phyloP scores from a whole-genome alignment of 257 asterid genomes.

The Solanum bulbocastanum region DNA sequence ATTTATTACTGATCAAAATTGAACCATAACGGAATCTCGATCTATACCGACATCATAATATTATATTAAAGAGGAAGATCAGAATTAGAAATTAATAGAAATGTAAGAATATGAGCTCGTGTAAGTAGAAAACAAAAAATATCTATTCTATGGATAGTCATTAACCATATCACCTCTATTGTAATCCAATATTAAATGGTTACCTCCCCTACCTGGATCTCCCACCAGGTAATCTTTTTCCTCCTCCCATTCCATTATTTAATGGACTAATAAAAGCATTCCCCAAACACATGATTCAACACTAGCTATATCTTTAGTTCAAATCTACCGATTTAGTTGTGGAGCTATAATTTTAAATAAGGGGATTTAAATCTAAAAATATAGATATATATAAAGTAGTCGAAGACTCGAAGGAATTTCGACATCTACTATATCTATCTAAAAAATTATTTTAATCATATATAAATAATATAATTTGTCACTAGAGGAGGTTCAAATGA shows the following conservation, averaged over 20 bases:
- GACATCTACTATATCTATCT: rapidly evolving
- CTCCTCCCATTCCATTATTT: neutral
- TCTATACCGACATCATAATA: no score
- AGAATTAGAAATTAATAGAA: no score
- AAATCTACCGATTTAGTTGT: neutral
- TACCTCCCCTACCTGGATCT: neutral
- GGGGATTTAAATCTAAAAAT: rapidly evolving
- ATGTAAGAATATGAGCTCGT: no score
- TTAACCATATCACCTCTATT: neutral
- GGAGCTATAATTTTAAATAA: rapidly evolving
- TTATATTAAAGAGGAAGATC: no score
- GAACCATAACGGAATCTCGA: no score
- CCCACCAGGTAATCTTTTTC: neutral
- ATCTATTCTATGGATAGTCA: no score
- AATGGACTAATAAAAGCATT: neutral
- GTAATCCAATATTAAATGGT: neutral
- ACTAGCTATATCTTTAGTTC: neutral
- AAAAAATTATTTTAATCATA: no score
- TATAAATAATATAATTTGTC: no score
- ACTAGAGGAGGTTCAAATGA: no score
- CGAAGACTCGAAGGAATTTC: rapidly evolving
- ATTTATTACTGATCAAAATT: no score
- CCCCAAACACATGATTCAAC: neutral
- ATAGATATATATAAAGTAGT: no score
- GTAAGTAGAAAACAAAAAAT: no score